Conservation (phyloP, 177 flowering plant genomes). For the Vitis hybrid region DNA sequence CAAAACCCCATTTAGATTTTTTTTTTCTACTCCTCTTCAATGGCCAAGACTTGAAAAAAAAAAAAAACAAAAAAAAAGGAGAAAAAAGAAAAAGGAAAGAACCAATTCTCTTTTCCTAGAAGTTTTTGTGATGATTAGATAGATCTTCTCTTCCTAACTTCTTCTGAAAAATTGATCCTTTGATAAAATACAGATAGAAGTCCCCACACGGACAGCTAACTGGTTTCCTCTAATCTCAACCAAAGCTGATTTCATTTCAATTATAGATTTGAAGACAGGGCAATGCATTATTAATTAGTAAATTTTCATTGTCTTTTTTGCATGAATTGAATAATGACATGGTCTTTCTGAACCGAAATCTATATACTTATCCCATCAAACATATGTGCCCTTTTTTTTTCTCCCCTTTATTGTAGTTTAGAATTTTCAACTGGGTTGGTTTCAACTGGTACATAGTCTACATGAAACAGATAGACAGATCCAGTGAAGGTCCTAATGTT, state of each 20-base stretch:
- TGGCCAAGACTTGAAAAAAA: no score
- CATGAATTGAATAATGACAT: background rate
- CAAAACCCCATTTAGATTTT: no score
- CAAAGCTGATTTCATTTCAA: background rate
- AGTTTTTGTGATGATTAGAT: background rate
- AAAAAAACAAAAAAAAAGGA: no score
- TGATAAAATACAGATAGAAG: background rate
- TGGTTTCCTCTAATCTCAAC: background rate
- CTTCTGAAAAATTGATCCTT: background rate
- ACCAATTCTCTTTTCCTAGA: no score
- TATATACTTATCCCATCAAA: background rate
- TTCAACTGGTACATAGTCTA: constrained; percentile 1
- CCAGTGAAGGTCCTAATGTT: constrained; percentile 2
- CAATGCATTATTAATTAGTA: background rate
- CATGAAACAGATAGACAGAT: background rate
- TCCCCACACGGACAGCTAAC: background rate
- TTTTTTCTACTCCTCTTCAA: background rate
- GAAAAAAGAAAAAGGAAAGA: no score
- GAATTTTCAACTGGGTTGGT: background rate
- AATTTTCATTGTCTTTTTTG: background rate
- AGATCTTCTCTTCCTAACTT: background rate
- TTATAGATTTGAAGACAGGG: background rate
- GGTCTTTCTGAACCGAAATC: background rate
- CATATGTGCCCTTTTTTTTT: background rate
- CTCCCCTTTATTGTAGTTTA: background rate